Conservation (phyloP, 1,139 yeast species). For the Pichia sp. region DNA sequence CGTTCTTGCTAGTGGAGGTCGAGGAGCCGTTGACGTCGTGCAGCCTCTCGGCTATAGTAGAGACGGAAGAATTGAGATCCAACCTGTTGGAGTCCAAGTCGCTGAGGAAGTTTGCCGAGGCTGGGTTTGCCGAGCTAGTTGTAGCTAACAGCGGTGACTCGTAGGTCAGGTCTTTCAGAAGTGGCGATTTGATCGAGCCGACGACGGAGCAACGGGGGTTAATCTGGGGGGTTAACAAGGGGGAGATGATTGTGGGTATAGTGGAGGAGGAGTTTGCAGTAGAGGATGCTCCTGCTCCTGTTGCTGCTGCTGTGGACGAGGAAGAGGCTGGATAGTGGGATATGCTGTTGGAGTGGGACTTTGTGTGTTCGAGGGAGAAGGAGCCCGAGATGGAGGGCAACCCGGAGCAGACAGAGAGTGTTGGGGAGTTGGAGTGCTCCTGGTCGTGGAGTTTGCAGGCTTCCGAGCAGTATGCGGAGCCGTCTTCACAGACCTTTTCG, state of each 20-base stretch:
- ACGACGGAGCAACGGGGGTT: constrained; percentile 16
- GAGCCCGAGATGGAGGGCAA: constrained; percentile 11
- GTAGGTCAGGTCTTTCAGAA: constrained; percentile 27
- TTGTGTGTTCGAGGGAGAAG: constrained; percentile 7
- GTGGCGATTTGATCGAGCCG: constrained; percentile 25
- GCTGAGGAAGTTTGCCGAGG: constrained; percentile 11
- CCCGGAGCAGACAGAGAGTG: constrained; percentile 24
- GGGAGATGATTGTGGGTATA: constrained; percentile 27
- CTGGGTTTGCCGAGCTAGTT: constrained; percentile 10
- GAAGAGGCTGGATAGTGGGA: background rate
- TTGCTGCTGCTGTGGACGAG: background rate
- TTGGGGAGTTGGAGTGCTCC: constrained; percentile 23
- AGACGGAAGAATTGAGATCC: constrained; percentile 23
- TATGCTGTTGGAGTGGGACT: background rate
- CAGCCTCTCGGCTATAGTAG: constrained; percentile 12
- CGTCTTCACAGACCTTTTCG: constrained; percentile 53
- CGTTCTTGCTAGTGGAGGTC: background rate
- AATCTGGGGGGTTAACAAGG: constrained; percentile 30
- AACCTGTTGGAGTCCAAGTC: constrained; percentile 32
- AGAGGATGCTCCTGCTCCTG: background rate
- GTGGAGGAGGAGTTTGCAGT: constrained; percentile 1
- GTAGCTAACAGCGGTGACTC: constrained; percentile 30
- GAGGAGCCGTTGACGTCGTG: background rate
- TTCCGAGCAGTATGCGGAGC: constrained; percentile 58
- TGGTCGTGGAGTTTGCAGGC: constrained; percentile 48